A percentile compares a stretch with the other conserved stretches of the same genome.
Evolutionary conservation across 495 filamentous ascomycete genomes (phyloP).

Genomic region (Baudoinia panamericana): DNA sequence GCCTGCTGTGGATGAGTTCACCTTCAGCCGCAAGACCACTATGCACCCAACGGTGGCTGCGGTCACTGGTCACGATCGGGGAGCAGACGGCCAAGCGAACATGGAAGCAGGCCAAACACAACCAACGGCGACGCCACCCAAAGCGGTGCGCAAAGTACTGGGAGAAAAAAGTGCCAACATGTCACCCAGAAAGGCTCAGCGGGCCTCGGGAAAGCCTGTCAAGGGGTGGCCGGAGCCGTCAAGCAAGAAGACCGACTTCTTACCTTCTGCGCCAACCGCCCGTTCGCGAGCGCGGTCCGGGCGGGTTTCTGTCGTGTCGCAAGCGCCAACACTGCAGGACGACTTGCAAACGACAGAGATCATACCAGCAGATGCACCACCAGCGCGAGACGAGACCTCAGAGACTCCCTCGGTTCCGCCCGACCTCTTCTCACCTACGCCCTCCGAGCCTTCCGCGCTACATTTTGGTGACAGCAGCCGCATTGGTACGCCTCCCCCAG

Average conservation of each 20-base stretch:
- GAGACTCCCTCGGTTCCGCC: constrained; percentile 27
- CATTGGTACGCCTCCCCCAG: constrained; percentile 28
- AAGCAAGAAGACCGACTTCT: not conserved
- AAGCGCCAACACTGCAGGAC: constrained; percentile 9
- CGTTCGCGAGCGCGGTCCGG: constrained; percentile 1
- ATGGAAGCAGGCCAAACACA: not conserved
- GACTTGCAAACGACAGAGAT: constrained; percentile 20
- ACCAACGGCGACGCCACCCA: constrained; percentile 10
- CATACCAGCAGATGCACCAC: constrained; percentile 1
- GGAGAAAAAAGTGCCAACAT: constrained; percentile 29
- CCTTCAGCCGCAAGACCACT: constrained; percentile 34
- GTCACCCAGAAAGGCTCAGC: constrained; percentile 27
- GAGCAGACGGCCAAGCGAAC: not conserved
- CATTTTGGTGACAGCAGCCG: constrained; percentile 18
- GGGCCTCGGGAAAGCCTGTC: constrained; percentile 8
- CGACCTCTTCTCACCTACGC: constrained; percentile 28
- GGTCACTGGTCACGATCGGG: too few species aligned
- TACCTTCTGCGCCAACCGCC: not conserved
- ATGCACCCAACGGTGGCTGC: too few species aligned
- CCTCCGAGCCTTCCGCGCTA: constrained; percentile 24
- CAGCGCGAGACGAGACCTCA: constrained; percentile 5
- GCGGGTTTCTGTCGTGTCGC: constrained; percentile 12
- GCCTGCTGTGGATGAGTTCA: constrained; percentile 34
- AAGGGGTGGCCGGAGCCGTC: constrained; percentile 22
- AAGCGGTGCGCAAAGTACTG: constrained; percentile 21